Conservation (phyloP, 768 basidiomycete species). For the Guyanaporus albipodus region DNA sequence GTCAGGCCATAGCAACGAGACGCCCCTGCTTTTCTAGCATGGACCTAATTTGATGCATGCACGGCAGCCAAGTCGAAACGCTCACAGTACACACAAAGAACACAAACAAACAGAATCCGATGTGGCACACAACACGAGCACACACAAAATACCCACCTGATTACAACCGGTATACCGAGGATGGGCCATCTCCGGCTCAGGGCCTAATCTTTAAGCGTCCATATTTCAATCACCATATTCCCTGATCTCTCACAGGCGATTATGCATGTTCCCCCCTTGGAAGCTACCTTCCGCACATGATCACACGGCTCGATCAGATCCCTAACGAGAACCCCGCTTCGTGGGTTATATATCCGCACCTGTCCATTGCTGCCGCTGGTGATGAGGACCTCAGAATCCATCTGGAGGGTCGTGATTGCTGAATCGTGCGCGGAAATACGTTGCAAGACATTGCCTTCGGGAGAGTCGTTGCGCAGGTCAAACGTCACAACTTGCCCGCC, state of each 20-base stretch:
- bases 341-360: conserved; percentile 66
- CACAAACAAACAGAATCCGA: no score
- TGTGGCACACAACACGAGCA: no score
- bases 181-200: no score
- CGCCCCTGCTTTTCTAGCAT: no score
- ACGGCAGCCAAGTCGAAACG: no score
- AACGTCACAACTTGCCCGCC: conserved; percentile 84
- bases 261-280: conserved; percentile 69
- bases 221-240: conserved; percentile 85
- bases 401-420: conserved; percentile 84
- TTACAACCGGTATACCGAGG: no score
- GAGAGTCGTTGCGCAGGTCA: conserved; percentile 42
- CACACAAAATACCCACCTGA: no score
- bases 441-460: no score
- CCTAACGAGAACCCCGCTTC: conserved; percentile 62
- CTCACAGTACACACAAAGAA: no score
- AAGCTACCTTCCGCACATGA: conserved; percentile 83
- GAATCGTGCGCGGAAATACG: conserved; percentile 88
- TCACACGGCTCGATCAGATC: conserved; percentile 77
- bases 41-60: no score
- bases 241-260: conserved; percentile 77
- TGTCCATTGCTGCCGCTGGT: conserved; percentile 85
- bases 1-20: no score
- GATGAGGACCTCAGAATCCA: conserved; percentile 77
- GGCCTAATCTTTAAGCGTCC: no score